phyloP scores from a whole-genome alignment of 208 protist genomes.

The Polymyxa betae region DNA sequence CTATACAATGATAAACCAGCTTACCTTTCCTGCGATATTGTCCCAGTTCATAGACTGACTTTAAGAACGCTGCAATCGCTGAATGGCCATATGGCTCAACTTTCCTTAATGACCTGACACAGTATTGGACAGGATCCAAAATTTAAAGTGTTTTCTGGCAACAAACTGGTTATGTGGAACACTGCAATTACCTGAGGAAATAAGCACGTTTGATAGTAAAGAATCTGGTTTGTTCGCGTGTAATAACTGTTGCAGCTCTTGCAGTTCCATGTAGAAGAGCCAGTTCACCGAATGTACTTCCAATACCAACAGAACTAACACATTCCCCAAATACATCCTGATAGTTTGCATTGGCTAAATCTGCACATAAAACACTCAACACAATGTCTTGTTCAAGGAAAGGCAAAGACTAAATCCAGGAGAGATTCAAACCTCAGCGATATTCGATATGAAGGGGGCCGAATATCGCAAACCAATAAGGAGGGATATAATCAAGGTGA shows the following conservation, averaged over 20 bases:
- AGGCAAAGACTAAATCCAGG: no score
- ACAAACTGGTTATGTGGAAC: no score
- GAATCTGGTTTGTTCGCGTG: not conserved
- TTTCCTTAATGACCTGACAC: not conserved
- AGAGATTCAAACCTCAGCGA: no score
- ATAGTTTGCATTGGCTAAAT: not conserved
- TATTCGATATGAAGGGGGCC: not conserved
- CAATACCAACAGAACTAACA: not conserved
- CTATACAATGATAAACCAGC: not conserved
- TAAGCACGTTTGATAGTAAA: not conserved
- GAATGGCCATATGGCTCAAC: not conserved
- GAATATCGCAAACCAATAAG: not conserved
- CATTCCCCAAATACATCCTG: not conserved
- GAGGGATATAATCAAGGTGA: no score
- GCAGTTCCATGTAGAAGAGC: slow-evolving; percentile 1
- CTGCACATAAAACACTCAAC: not conserved
- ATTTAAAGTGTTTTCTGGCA: no score
- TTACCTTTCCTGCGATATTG: not conserved
- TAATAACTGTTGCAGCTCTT: slow-evolving; percentile 15
- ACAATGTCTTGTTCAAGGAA: no score
- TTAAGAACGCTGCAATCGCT: not conserved
- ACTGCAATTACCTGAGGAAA: not conserved
- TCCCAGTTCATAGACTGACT: slow-evolving; percentile 10
- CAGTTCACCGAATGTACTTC: slow-evolving; percentile 21
- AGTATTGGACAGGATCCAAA: not conserved